phyloP scores from a whole-genome alignment of 2,329 filamentous ascomycete species.

The Paraphaeosphaeria sporulosa region DNA sequence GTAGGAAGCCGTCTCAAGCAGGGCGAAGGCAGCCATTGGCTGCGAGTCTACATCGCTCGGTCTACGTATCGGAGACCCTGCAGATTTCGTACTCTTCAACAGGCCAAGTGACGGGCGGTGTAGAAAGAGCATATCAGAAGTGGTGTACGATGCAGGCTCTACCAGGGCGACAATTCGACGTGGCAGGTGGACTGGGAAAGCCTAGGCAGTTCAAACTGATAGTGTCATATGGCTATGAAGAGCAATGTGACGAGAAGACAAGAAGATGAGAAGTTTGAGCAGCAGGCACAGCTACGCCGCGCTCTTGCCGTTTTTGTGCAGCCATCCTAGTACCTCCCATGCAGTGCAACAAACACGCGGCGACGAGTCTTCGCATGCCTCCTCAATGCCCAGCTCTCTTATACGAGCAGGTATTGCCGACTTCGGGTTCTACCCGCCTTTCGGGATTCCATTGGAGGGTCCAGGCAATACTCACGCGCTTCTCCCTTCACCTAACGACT shows the following conservation, averaged over 20 bases:
- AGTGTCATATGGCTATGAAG: not conserved
- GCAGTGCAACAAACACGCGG: slow-evolving; percentile 7
- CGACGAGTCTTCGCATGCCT: slow-evolving; percentile 7
- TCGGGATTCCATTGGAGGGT: not conserved
- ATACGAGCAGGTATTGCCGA: not conserved
- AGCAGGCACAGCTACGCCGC: not conserved
- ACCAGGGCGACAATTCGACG: slow-evolving; percentile 39
- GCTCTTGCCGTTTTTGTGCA: slow-evolving; percentile 15
- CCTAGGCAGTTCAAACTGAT: slow-evolving; percentile 2
- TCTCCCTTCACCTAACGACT: slow-evolving; percentile 4
- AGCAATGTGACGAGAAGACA: not conserved
- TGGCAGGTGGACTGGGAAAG: slow-evolving; percentile 30
- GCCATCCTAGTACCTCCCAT: not conserved
- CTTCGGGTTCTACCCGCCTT: not conserved
- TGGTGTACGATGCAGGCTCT: slow-evolving; percentile 54
- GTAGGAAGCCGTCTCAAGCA: slow-evolving; percentile 58
- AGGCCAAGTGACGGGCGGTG: slow-evolving; percentile 50
- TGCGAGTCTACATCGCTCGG: slow-evolving; percentile 36
- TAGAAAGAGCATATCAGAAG: slow-evolving; percentile 52
- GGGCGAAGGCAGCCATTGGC: slow-evolving; percentile 54
- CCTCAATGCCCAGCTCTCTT: not conserved
- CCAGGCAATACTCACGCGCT: slow-evolving; percentile 1
- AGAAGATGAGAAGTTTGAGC: no score
- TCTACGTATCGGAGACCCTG: slow-evolving; percentile 46
- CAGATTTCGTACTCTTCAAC: slow-evolving; percentile 55